Percentiles rank a stretch among this genome's conserved stretches.
phyloP scores from a whole-genome alignment of 345 rosid genomes.

The Eutrema japonicum region DNA sequence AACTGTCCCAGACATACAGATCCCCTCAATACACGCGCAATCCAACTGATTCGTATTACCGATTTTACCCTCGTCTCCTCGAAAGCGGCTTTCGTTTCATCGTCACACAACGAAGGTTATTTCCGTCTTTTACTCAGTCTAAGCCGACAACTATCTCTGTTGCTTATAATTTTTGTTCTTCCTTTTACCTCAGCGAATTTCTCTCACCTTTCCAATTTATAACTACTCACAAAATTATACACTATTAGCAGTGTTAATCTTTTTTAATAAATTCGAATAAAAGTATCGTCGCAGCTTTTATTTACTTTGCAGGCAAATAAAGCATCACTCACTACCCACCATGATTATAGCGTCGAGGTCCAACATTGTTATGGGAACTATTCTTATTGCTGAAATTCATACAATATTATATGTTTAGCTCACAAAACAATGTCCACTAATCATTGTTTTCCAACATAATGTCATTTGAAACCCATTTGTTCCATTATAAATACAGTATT shows the following conservation, averaged over 20 bases:
- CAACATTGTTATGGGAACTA: constrained; percentile 30
- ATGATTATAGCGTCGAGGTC: constrained; percentile 45
- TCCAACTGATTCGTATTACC: constrained; percentile 33
- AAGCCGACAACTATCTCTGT: constrained; percentile 42
- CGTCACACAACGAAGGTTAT: not conserved
- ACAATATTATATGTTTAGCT: constrained; percentile 23
- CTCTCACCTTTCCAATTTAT: constrained; percentile 22
- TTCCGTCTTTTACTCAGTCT: constrained; percentile 10
- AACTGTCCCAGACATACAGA: constrained; percentile 38
- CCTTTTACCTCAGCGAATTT: constrained; percentile 10
- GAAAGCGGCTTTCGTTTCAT: not conserved
- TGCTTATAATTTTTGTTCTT: constrained; percentile 36
- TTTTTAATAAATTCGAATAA: not conserved
- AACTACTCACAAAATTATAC: not conserved
- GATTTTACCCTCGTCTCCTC: constrained; percentile 16
- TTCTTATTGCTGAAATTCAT: constrained; percentile 40
- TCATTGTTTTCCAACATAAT: constrained; percentile 43
- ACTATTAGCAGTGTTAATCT: constrained; percentile 37
- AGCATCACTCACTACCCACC: constrained; percentile 46
- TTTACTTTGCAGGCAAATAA: constrained; percentile 48
- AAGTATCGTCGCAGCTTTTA: constrained; percentile 44
- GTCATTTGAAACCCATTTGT: constrained; percentile 36
- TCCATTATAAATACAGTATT: constrained; percentile 34
- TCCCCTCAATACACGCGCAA: constrained; percentile 45
- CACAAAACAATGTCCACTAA: constrained; percentile 41